Base-by-base conservation (phyloP, 768 basidiomycete genomes). In the Sporobolomyces roseus region DNA sequence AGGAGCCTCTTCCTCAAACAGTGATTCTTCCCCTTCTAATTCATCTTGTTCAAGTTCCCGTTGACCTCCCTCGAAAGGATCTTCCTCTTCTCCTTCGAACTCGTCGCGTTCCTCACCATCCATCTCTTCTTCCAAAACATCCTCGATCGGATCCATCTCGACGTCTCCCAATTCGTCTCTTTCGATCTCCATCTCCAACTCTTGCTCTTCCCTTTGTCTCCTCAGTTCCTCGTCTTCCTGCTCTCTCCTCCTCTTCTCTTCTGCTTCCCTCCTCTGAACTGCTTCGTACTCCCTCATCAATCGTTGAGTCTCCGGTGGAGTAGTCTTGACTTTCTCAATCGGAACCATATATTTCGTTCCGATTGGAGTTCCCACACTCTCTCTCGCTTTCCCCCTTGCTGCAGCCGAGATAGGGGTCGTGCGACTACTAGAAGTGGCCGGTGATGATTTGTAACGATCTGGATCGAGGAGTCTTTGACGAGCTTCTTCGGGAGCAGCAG, bases 281-380 rank as follows among this genome's bases (percentile, higher is more conserved):
- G n/a, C 59, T 45, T 61, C 59, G 32, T 4, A 33, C 35, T 60
- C 41, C 10, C 29, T 27, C 27, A 63, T 19, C 8, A 27, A 29
- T 41, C 14, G 29, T 23, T 58, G 56, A 8, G 52, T 14, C 14
- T 63, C 33, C 8, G 62, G 62, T 13, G 63, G 52, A 12, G 32
- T 60, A 19, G 63, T 61, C 63, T 55, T 64, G 35, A 64, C 52
- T 46, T 64, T 38, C 0, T 52, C 32, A 3, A 54, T 58, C 12
- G 68, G 63, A 13, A 54, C 68, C 68, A 69, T 69, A 36, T 30
- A 69, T 45, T 55, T 53, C 17, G n/a, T 25, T 5, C 68, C 68
- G 61, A 68, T 32, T 2, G 61, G 51, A 27, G 56, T 32, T 29
- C 30, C 32, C 21, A 33, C 16, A 25, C 58, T 48, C 12, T 38